Conservation (phyloP, 352 stramenopile species). For the Globisporangium solare region DNA sequence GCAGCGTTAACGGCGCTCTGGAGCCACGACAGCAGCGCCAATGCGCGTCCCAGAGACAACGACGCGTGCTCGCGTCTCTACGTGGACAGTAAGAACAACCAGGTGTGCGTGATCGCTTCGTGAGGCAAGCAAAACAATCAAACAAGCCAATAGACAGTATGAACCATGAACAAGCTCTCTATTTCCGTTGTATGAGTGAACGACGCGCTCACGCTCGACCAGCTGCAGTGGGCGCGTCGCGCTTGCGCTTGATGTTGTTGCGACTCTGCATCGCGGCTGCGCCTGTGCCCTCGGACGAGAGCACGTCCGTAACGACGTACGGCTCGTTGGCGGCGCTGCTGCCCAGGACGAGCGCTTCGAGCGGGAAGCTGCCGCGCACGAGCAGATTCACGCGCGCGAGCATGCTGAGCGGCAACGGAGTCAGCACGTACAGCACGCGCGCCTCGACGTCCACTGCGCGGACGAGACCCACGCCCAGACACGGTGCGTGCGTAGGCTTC, state of each 20-base stretch:
- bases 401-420: constrained; percentile 42
- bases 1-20: background rate
- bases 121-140: too few relatives aligned
- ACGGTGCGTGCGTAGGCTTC: constrained; percentile 47
- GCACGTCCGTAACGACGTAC: constrained; percentile 67
- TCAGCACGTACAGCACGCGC: constrained; percentile 62
- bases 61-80: constrained; percentile 42
- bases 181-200: constrained; percentile 4
- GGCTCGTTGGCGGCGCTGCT: constrained; percentile 37
- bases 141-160: constrained; percentile 22
- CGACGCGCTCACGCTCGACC: background rate
- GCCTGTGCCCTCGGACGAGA: constrained; percentile 68
- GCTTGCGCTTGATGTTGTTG: constrained; percentile 87
- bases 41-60: constrained; percentile 8
- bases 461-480: constrained; percentile 62
- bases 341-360: constrained; percentile 53
- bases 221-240: constrained; percentile 30
- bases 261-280: constrained; percentile 79
- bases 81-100: constrained; percentile 33
- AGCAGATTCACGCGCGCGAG: constrained; percentile 71
- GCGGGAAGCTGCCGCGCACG: constrained; percentile 55
- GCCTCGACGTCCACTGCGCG: constrained; percentile 50
- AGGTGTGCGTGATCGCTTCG: constrained; percentile 46
- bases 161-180: background rate
- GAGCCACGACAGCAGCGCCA: background rate